A percentile compares a stretch with the other conserved stretches of the same genome.
Evolutionary conservation across 805 yeast species (phyloP).

Genomic region (Schwanniomyces vanrijiae): DNA sequence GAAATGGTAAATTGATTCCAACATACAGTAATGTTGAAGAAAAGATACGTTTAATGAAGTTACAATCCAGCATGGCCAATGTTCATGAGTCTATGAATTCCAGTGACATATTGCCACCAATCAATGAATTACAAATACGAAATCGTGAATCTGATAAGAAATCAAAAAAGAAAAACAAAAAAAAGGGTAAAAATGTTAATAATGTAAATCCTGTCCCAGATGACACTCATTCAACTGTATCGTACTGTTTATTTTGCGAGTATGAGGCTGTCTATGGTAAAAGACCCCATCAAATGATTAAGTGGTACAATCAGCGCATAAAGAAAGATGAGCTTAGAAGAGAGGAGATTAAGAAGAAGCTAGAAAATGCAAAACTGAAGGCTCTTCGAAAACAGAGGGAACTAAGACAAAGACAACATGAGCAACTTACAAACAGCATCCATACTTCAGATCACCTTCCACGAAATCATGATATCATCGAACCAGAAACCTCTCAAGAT

Average conservation of each 20-base stretch:
- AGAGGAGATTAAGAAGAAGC: constrained; percentile 34
- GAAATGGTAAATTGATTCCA: constrained; percentile 41
- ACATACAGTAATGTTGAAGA: constrained; percentile 39
- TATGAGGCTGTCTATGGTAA: constrained; percentile 51
- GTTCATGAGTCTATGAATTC: background rate
- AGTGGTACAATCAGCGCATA: constrained; percentile 45
- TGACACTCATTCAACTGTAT: background rate
- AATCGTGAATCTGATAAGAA: background rate
- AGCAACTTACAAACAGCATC: background rate
- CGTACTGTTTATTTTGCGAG: constrained; percentile 50
- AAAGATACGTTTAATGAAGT: constrained; percentile 32
- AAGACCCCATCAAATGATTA: constrained; percentile 50
- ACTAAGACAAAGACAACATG: constrained; percentile 11
- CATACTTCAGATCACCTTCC: background rate
- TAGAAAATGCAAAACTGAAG: constrained; percentile 37
- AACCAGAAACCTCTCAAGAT: background rate
- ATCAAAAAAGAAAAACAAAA: constrained; percentile 18
- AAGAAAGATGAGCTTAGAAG: constrained; percentile 30
- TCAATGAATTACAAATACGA: constrained; percentile 8
- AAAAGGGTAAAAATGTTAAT: constrained; percentile 19
- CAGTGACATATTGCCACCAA: constrained; percentile 12
- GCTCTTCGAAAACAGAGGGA: constrained; percentile 27
- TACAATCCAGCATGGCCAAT: constrained; percentile 17
- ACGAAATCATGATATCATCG: background rate
- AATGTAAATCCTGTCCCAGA: background rate